Evolutionary conservation across 2,329 filamentous ascomycete genomes (phyloP).

Genomic region (Diaporthe batatas): DNA sequence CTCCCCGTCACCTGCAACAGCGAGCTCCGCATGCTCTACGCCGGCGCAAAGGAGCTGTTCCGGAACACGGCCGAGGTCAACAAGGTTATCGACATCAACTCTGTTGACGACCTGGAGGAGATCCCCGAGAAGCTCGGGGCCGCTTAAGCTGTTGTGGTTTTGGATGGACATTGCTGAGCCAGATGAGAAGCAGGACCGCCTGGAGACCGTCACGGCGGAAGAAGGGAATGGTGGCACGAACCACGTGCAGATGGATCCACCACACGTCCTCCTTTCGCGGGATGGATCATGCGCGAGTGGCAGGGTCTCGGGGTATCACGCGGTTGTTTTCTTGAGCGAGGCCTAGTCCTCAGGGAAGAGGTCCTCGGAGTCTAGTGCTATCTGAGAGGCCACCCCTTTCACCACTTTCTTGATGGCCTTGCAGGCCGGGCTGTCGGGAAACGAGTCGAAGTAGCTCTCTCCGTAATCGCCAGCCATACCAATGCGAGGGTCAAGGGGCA

Average conservation of each 20-base stretch:
- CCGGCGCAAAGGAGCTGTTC: conserved; percentile 95
- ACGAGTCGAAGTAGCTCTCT: conserved; percentile 96
- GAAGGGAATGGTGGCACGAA: background rate
- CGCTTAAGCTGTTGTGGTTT: conserved; percentile 44
- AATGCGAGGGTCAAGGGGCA: conserved; percentile 93
- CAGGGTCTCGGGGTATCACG: conserved; percentile 37
- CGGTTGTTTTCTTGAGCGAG: conserved; percentile 9
- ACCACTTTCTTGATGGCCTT: conserved; percentile 86
- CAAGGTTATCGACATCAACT: conserved; percentile 86
- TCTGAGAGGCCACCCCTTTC: conserved; percentile 74
- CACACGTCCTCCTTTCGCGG: conserved; percentile 5
- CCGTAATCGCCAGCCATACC: conserved; percentile 98
- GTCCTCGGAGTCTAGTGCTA: conserved; percentile 72
- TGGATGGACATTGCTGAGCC: background rate
- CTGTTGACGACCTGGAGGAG: conserved; percentile 83
- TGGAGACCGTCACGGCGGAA: background rate
- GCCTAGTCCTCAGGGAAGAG: conserved; percentile 60
- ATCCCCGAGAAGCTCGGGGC: conserved; percentile 75
- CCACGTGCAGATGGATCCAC: background rate
- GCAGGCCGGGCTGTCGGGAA: conserved; percentile 92
- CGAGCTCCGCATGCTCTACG: conserved; percentile 92
- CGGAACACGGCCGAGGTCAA: conserved; percentile 93
- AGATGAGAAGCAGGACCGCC: conserved; percentile 13
- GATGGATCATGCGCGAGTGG: conserved; percentile 28
- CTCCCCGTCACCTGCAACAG: conserved; percentile 91